Conservation (phyloP, 441 rosid genomes). For the Lepidium campestre region DNA sequence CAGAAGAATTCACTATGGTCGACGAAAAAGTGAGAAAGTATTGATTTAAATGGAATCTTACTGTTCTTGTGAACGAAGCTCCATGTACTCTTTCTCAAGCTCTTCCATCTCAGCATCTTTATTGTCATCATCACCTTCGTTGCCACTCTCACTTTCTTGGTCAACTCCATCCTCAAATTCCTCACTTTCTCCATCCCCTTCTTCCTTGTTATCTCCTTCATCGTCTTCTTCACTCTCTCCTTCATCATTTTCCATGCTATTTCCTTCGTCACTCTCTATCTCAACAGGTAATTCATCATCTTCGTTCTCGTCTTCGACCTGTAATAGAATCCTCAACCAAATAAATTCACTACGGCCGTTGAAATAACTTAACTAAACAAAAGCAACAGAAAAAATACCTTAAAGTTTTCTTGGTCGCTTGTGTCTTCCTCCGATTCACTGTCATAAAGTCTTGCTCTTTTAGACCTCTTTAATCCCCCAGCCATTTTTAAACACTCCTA, state of each 20-base stretch:
- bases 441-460: constrained; percentile 27
- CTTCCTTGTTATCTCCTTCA: constrained; percentile 8
- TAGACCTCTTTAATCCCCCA: constrained; percentile 33
- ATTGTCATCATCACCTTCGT: constrained; percentile 16
- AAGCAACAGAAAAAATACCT: constrained; percentile 13
- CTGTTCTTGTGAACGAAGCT: constrained; percentile 71
- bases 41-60: constrained; percentile 26
- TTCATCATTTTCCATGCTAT: constrained; percentile 18
- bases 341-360: not conserved
- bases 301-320: constrained; percentile 20
- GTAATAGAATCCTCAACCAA: not conserved
- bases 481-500: constrained; percentile 31
- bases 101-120: constrained; percentile 71
- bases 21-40: not conserved
- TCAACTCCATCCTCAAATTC: constrained; percentile 28
- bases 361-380: not conserved
- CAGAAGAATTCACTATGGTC: not conserved
- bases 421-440: constrained; percentile 36
- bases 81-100: constrained; percentile 74
- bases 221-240: constrained; percentile 19
- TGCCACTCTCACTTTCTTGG: constrained; percentile 29
- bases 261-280: constrained; percentile 10
- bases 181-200: constrained; percentile 21
- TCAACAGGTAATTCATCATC: constrained; percentile 13
- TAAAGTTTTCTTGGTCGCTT: constrained; percentile 30